Evolutionary conservation across 2,329 filamentous ascomycete species (phyloP), one percentile per base, ranked within the genome.

Genomic region (Pseudopyricularia javanii): DNA sequence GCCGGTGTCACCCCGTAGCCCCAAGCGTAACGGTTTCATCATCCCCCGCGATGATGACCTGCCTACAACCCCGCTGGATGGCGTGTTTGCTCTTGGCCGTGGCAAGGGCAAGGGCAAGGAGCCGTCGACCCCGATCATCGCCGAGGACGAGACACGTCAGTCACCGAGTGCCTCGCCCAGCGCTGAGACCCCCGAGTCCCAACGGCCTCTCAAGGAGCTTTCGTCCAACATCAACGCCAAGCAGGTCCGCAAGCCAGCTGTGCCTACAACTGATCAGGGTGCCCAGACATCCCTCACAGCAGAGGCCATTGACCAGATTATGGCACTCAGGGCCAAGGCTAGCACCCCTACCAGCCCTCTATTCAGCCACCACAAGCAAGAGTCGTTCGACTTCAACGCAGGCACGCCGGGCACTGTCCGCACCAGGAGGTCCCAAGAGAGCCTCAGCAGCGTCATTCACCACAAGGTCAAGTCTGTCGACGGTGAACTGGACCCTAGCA

Each of bases 261-360:
- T 70, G 40, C 66, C 70, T 53, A 85, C 76, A 56, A 70, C 74
- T 20, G 88, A 95, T 60, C 84, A 86, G 58, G 80, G 83, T 52
- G 85, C 86, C 14, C 91, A 96, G 68, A 96, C 91, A 24, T 76
- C 85, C 37, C 73, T 96, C 30, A 94, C 89, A n/a, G 80, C 87
- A 0, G 80, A 86, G 50, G 83, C 86, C 53, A 88, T 95, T 57
- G 90, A 95, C 59, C 78, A 81, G 53, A 75, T 95, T 61, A 26
- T 52, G 50, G 28, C 28, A 28, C 69, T 94, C 53, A 76, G 78
- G 58, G 74, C 75, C 52, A 81, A 79, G 59, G 55, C 56, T 37
- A 61, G 61, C 24, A 54, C 61, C 28, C 61, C 63, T 32, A 64
- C 61, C 20, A 56, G 58, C 26, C 40, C 40, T 15, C 24, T 45